These are phyloP conservation scores for Cucumis cinereus DNA, from an alignment of 306 rosid genomes.

Conservation along the genomic window DNA sequence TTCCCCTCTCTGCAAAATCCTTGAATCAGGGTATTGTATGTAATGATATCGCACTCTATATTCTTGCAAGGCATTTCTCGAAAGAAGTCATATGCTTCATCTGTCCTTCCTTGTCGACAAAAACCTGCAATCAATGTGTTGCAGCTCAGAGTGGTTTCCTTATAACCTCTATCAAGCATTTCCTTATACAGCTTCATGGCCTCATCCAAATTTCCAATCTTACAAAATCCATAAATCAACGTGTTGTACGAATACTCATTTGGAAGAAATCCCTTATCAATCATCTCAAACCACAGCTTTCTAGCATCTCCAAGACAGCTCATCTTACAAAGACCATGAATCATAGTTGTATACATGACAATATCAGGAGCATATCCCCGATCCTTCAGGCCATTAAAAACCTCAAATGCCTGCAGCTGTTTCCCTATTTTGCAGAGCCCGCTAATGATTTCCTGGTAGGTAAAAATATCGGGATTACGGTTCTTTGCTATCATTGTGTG, in stretches of 20 bases:
- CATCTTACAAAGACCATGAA: slow-evolving; percentile 39
- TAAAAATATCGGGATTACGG: slow-evolving; percentile 27
- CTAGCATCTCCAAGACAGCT: slow-evolving; percentile 42
- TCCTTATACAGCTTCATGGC: slow-evolving; percentile 42
- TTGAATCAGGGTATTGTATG: slow-evolving; percentile 40
- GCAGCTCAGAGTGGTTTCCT: slow-evolving; percentile 29
- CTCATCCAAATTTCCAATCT: slow-evolving; percentile 29
- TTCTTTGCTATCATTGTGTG: slow-evolving; percentile 52
- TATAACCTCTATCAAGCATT: slow-evolving; percentile 43
- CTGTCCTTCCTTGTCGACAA: slow-evolving; percentile 33
- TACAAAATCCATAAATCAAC: slow-evolving; percentile 38
- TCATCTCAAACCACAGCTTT: slow-evolving; percentile 84
- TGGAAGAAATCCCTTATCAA: slow-evolving; percentile 46
- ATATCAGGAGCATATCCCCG: slow-evolving; percentile 64
- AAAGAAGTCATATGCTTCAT: slow-evolving; percentile 43
- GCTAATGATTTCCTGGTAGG: slow-evolving; percentile 49
- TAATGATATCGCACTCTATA: slow-evolving; percentile 28
- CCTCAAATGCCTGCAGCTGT: slow-evolving; percentile 26
- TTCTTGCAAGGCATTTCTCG: slow-evolving; percentile 46
- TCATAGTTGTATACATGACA: slow-evolving; percentile 64
- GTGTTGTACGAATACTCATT: slow-evolving; percentile 45
- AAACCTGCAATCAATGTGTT: slow-evolving; percentile 40
- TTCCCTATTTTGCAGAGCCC: slow-evolving; percentile 37
- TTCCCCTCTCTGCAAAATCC: slow-evolving; percentile 39
- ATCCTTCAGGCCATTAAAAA: slow-evolving; percentile 61